These are phyloP conservation scores for Fusarium tuaranense DNA, from an alignment of 2,329 filamentous ascomycete species.

Conservation along the genomic window DNA sequence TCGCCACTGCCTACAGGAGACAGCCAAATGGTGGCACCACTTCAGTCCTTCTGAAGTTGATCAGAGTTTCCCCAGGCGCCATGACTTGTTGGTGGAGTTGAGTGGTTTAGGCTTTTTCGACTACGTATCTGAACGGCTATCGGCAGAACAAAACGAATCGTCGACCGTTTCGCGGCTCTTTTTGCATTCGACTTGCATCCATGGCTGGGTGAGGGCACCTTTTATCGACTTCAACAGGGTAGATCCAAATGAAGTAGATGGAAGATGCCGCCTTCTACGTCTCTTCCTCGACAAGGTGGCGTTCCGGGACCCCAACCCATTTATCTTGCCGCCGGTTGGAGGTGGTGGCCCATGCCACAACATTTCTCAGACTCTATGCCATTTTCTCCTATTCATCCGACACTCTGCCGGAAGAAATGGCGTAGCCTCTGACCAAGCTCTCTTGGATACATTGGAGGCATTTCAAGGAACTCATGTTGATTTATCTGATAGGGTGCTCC, in stretches of 20 bases:
- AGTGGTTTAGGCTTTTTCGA: background rate
- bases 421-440: background rate
- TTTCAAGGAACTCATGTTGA: background rate
- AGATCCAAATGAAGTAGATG: background rate
- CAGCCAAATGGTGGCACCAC: background rate
- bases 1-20: background rate
- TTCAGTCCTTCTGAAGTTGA: background rate
- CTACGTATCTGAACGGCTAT: background rate
- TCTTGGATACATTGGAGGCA: background rate
- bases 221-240: background rate
- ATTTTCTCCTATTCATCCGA: background rate
- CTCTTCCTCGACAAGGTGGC: background rate
- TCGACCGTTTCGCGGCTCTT: background rate
- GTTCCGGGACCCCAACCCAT: background rate
- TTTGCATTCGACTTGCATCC: background rate
- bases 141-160: background rate
- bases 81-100: background rate
- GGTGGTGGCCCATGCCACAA: background rate
- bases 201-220: background rate
- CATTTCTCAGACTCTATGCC: background rate
- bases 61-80: background rate
- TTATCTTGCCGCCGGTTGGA: background rate
- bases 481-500: background rate
- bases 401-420: accelerated
- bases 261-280: background rate